Percentiles rank a stretch among this genome's conserved stretches.
phyloP scores from a whole-genome alignment of 2,329 filamentous ascomycete species.

The Fragosphaeria purpurea region DNA sequence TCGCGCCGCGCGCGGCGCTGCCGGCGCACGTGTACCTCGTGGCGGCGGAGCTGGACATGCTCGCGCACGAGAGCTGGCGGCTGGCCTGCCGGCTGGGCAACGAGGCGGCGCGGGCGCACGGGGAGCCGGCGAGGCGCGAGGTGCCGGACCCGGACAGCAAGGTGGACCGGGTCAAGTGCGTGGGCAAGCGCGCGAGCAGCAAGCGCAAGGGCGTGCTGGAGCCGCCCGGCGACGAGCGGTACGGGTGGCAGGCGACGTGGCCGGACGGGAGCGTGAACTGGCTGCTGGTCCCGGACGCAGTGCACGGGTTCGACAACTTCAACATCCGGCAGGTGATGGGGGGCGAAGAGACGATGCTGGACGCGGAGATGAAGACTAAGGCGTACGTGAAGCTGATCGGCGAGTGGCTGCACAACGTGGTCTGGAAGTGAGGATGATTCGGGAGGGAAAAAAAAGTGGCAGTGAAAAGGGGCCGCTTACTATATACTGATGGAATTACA shows the following conservation, averaged over 20 bases:
- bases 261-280: constrained; percentile 23
- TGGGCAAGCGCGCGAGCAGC: constrained; percentile 12
- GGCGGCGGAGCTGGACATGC: constrained; percentile 34
- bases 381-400: constrained; percentile 14
- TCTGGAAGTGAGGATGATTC: constrained; percentile 7
- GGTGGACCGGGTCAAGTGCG: constrained; percentile 6
- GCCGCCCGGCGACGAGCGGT: constrained; percentile 21
- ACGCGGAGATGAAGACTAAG: constrained; percentile 21
- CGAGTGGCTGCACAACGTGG: constrained; percentile 16
- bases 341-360: constrained; percentile 21
- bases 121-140: constrained; percentile 4
- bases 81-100: constrained; percentile 26
- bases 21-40: constrained; percentile 33
- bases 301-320: constrained; percentile 29
- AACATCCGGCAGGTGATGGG: constrained; percentile 17
- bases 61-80: constrained; percentile 31
- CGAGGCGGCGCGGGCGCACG: constrained; percentile 14
- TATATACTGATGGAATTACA: too few species aligned
- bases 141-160: constrained; percentile 12
- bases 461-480: too few species aligned
- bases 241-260: constrained; percentile 22
- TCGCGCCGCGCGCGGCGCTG: constrained; percentile 22
- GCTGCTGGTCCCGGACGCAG: constrained; percentile 30
- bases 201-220: constrained; percentile 17
- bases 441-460: background rate